phyloP scores from a whole-genome alignment of 257 asterid genomes.

The Coffea eugenioides region DNA sequence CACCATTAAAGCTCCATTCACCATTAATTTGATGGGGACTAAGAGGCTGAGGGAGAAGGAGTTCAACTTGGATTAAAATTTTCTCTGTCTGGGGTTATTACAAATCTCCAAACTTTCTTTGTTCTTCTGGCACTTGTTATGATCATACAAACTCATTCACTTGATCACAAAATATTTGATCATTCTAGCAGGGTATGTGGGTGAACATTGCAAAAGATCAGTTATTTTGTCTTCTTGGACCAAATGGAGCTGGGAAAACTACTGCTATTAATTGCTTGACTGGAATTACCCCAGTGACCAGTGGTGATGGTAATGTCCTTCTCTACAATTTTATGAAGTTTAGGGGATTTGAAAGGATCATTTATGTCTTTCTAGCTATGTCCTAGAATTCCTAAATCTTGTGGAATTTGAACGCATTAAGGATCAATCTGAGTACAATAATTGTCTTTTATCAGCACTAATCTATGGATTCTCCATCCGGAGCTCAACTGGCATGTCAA shows the following conservation, averaged over 20 bases:
- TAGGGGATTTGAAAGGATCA: neutral
- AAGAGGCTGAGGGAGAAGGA: neutral
- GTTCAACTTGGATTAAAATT: neutral
- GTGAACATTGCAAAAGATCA: conserved; percentile 86
- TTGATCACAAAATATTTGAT: too few relatives aligned
- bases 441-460: conserved; percentile 51
- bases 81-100: neutral
- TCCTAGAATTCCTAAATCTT: too few relatives aligned
- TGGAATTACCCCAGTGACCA: conserved; percentile 83
- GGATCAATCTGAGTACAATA: neutral
- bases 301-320: conserved; percentile 80
- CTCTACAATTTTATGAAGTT: too few relatives aligned
- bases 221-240: conserved; percentile 95
- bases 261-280: conserved; percentile 88
- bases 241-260: conserved; percentile 98
- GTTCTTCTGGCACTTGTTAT: neutral
- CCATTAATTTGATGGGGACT: neutral
- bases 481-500: conserved; percentile 76
- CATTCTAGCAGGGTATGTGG: conserved; percentile 73
- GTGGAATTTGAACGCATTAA: neutral
- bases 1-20: neutral
- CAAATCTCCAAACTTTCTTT: neutral
- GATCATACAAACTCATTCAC: conserved; percentile 11
- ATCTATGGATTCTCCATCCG: conserved; percentile 81
- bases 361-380: neutral